phyloP scores from a whole-genome alignment of 2,329 filamentous ascomycete species.

The Claviceps capensis region DNA sequence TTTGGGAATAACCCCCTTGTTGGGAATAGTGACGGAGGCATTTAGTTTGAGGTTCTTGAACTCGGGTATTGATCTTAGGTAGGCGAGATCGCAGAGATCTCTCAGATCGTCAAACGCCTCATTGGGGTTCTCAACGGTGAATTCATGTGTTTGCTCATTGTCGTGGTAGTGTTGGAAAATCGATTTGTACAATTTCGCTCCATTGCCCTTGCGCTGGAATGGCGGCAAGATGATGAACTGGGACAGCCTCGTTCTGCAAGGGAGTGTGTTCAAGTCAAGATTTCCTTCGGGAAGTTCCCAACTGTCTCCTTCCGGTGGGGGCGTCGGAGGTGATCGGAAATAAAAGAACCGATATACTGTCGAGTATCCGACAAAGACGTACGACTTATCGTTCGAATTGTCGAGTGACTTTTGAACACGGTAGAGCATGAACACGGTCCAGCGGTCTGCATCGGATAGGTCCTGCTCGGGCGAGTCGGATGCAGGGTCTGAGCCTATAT shows the following conservation, averaged over 20 bases:
- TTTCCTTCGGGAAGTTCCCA: slow-evolving; percentile 33
- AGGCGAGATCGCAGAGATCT: slow-evolving; percentile 58
- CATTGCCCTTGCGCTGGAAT: slow-evolving; percentile 70
- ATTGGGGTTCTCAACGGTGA: slow-evolving; percentile 91
- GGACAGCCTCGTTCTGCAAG: slow-evolving; percentile 72
- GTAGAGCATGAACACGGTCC: slow-evolving; percentile 85
- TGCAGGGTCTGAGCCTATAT: slow-evolving; percentile 39
- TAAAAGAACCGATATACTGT: slow-evolving; percentile 82
- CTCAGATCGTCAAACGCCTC: slow-evolving; percentile 71
- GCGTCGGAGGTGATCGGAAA: slow-evolving; percentile 32
- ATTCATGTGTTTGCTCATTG: slow-evolving; percentile 57
- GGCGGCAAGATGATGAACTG: slow-evolving; percentile 87
- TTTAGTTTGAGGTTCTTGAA: slow-evolving; percentile 46
- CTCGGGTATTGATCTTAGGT: slow-evolving; percentile 44
- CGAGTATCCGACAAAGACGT: slow-evolving; percentile 76
- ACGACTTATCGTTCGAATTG: slow-evolving; percentile 38
- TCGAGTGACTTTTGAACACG: slow-evolving; percentile 39
- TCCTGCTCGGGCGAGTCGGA: slow-evolving; percentile 48
- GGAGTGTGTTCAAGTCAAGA: slow-evolving; percentile 44
- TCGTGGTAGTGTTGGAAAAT: slow-evolving; percentile 60
- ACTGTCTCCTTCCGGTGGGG: slow-evolving; percentile 24
- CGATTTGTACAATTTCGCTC: slow-evolving; percentile 64
- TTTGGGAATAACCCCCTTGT: slow-evolving; percentile 30
- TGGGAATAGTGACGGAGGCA: slow-evolving; percentile 33
- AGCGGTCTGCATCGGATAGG: slow-evolving; percentile 62